These are phyloP conservation scores for Nitzschia palea DNA, from an alignment of 108 stramenopile genomes.

Conservation along the genomic window DNA sequence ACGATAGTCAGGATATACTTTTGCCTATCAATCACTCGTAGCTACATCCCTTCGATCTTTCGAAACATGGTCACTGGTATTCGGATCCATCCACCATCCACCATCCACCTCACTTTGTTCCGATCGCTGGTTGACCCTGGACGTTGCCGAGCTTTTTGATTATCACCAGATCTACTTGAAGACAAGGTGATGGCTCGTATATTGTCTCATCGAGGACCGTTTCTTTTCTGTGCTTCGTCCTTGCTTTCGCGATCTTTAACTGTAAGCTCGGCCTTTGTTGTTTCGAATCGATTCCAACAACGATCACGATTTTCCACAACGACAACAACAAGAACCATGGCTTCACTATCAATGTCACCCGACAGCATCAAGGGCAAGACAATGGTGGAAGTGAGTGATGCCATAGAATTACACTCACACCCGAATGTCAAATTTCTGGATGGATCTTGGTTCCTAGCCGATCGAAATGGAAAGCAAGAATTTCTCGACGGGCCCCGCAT, in stretches of 20 bases:
- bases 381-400: constrained; percentile 25
- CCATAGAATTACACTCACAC: constrained; percentile 10
- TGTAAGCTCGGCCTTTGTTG: background rate
- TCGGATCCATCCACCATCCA: too few relatives aligned
- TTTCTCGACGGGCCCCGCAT: constrained; percentile 64
- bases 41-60: too few relatives aligned
- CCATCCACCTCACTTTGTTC: too few relatives aligned
- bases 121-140: too few relatives aligned
- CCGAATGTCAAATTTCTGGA: constrained; percentile 46
- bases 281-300: constrained; percentile 9
- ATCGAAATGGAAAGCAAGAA: constrained; percentile 45
- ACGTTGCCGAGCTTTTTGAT: too few relatives aligned
- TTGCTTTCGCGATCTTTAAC: background rate
- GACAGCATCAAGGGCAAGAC: constrained; percentile 5
- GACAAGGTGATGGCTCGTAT: background rate
- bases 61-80: too few relatives aligned
- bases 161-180: too few relatives aligned
- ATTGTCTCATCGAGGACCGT: background rate
- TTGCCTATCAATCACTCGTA: too few relatives aligned
- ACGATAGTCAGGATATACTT: too few relatives aligned
- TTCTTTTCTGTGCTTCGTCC: constrained; percentile 10
- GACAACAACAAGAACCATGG: background rate
- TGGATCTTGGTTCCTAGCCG: constrained; percentile 45
- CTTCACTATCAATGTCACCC: too few relatives aligned
- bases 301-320: constrained; percentile 1